These are phyloP conservation scores for Mucor racemosus DNA, from an alignment of 371 early-diverging fungal genomes.

Conservation along the genomic window DNA sequence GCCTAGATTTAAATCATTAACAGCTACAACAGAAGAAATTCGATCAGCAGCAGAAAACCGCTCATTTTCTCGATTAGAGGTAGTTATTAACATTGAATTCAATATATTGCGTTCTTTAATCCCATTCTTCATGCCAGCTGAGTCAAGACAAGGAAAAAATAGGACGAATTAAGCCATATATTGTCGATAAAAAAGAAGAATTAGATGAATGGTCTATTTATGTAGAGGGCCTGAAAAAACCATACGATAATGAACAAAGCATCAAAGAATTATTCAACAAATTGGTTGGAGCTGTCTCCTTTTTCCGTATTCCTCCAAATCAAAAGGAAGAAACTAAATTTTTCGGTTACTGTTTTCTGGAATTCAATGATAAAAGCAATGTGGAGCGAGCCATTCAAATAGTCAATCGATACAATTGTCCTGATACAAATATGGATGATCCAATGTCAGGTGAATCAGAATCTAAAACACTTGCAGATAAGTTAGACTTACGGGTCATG, in stretches of 20 bases:
- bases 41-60: constrained; percentile 20
- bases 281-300: constrained; percentile 40
- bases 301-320: constrained; percentile 39
- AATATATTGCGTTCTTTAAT: too few relatives aligned
- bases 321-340: constrained; percentile 14
- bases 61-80: constrained; percentile 22
- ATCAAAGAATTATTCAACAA: constrained; percentile 34
- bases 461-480: constrained; percentile 5
- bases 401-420: constrained; percentile 18
- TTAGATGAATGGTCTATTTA: constrained; percentile 49
- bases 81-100: constrained; percentile 1
- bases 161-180: constrained; percentile 43
- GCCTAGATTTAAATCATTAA: constrained; percentile 27
- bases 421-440: not conserved
- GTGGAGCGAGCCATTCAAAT: constrained; percentile 36
- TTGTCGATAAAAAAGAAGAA: constrained; percentile 33
- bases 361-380: constrained; percentile 36
- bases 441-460: not conserved
- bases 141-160: constrained; percentile 16
- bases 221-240: constrained; percentile 39
- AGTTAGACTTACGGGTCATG: constrained; percentile 40
- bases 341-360: constrained; percentile 49
- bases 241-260: constrained; percentile 27
- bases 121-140: not conserved
- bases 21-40: constrained; percentile 35